Conservation (phyloP, 164 flowering plant genomes). For the Umbilicus rupestris region DNA sequence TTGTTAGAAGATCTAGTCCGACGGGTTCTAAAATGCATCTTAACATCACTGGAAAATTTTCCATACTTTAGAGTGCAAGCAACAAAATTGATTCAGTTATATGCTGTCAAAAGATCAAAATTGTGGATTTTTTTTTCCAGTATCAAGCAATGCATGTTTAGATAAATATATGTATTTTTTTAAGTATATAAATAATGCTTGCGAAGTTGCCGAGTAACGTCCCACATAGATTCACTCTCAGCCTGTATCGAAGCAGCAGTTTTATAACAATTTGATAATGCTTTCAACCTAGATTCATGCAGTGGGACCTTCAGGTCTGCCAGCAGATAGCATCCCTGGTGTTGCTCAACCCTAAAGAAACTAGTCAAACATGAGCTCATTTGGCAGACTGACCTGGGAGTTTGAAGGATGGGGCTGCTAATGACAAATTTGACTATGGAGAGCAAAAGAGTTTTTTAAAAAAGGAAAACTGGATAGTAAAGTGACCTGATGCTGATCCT, state of each 20-base stretch:
- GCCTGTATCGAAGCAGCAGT: too few species aligned
- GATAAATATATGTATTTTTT: too few species aligned
- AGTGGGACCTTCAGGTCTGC: too few species aligned
- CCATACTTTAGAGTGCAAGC: background rate
- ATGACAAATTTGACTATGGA: background rate
- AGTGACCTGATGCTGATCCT: conserved; percentile 24
- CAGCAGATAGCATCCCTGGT: too few species aligned
- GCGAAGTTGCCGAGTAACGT: background rate
- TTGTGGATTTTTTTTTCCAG: too few species aligned
- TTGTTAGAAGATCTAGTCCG: background rate
- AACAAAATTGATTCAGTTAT: background rate
- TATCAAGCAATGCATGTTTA: too few species aligned
- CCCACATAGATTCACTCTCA: too few species aligned
- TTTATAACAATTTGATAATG: too few species aligned
- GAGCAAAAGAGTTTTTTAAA: background rate
- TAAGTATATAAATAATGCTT: too few species aligned
- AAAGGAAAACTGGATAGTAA: background rate
- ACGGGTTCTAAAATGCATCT: background rate
- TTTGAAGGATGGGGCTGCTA: background rate
- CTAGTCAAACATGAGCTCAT: too few species aligned
- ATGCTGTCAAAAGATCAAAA: too few species aligned
- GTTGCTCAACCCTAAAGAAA: background rate
- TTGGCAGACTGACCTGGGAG: background rate
- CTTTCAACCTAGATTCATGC: too few species aligned
- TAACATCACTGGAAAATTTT: background rate